phyloP scores from a whole-genome alignment of 345 rosid genomes.

The Excoecaria cochinchinensis region DNA sequence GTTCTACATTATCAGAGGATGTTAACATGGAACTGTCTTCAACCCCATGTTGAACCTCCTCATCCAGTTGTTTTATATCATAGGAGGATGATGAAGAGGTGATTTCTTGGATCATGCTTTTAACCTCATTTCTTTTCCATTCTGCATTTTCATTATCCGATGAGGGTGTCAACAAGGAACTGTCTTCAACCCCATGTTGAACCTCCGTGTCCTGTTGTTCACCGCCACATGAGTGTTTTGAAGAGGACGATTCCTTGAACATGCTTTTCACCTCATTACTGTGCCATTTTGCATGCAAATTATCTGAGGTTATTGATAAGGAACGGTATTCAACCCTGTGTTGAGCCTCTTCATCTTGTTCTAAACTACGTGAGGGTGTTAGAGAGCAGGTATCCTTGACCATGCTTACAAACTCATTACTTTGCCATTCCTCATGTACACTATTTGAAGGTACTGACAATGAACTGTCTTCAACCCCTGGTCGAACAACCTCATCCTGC shows the following conservation, averaged over 20 bases:
- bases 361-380: no score
- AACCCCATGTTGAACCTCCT: conserved; percentile 3
- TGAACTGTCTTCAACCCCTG: conserved; percentile 13
- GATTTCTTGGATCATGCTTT: conserved; percentile 14
- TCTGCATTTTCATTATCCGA: conserved; percentile 20
- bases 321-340: conserved; percentile 12
- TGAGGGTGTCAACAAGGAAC: neutral
- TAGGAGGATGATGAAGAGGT: neutral
- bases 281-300: conserved; percentile 27
- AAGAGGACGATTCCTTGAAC: conserved; percentile 8
- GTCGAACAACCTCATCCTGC: conserved; percentile 7
- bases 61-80: conserved; percentile 8
- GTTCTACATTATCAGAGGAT: conserved; percentile 16
- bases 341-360: conserved; percentile 9
- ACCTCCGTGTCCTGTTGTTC: conserved; percentile 8
- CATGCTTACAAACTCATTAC: conserved; percentile 19
- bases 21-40: conserved; percentile 13
- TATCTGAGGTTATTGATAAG: neutral
- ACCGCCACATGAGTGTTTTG: no score
- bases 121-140: conserved; percentile 25
- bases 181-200: conserved; percentile 12
- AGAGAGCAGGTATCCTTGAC: conserved; percentile 1
- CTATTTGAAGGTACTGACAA: neutral
- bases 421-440: conserved; percentile 27
- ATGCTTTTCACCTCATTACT: conserved; percentile 20